A percentile compares a stretch with the other conserved stretches of the same genome.
Conservation (phyloP, 495 filamentous ascomycete genomes). For the Penicillium ochrochloron region DNA sequence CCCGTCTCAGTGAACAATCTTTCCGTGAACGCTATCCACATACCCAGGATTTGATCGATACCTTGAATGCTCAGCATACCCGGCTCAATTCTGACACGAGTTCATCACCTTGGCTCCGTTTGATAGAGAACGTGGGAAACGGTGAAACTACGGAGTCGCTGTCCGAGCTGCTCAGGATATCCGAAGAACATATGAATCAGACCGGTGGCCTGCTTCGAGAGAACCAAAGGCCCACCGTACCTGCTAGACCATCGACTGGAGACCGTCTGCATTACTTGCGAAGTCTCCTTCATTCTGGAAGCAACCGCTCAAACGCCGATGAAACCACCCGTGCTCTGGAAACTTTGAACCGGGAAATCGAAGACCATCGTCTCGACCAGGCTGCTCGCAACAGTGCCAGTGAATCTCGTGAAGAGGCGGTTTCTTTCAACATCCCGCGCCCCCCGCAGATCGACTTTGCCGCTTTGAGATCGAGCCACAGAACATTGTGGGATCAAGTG, state of each 20-base stretch:
- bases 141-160: conserved; percentile 4
- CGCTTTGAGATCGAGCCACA: not conserved
- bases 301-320: conserved; percentile 43
- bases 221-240: conserved; percentile 10
- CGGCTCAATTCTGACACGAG: not conserved
- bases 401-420: not conserved
- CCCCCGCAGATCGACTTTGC: not conserved
- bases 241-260: conserved; percentile 20
- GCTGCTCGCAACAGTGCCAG: conserved; percentile 15
- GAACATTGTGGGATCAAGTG: conserved; percentile 5
- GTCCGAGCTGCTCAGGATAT: conserved; percentile 2
- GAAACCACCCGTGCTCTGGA: conserved; percentile 46
- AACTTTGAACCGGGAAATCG: conserved; percentile 45
- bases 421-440: conserved; percentile 27
- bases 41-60: conserved; percentile 15
- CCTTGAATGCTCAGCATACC: conserved; percentile 2
- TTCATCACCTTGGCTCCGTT: conserved; percentile 3
- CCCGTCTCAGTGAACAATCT: conserved; percentile 16
- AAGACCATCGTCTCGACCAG: conserved; percentile 31
- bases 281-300: conserved; percentile 44
- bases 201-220: conserved; percentile 13
- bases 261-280: conserved; percentile 46
- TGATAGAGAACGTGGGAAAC: conserved; percentile 4
- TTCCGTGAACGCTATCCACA: conserved; percentile 15
- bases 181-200: not conserved